Conservation (phyloP, 2,329 filamentous ascomycete genomes). For the Fusarium ramigenum region DNA sequence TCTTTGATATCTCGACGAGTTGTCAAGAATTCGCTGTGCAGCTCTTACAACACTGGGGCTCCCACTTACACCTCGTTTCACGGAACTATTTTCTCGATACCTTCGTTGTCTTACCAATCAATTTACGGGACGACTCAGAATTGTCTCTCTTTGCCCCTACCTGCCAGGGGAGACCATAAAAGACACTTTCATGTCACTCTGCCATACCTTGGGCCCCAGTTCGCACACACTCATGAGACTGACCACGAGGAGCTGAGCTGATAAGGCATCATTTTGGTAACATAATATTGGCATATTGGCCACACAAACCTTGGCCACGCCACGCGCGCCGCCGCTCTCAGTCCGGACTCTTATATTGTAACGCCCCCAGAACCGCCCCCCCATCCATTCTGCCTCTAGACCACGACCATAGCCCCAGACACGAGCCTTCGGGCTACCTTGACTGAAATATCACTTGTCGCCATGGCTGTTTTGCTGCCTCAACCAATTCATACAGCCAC, state of each 20-base stretch:
- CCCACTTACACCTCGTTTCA: conserved; percentile 26
- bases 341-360: conserved; percentile 39
- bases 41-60: not conserved
- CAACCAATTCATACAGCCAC: conserved; percentile 23
- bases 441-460: not conserved
- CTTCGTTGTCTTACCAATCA: conserved; percentile 34
- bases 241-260: conserved; percentile 27
- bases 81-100: conserved; percentile 24
- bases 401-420: not conserved
- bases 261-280: conserved; percentile 22
- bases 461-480: conserved; percentile 35
- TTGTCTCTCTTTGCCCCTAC: conserved; percentile 24
- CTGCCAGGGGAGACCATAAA: conserved; percentile 20
- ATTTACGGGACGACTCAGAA: conserved; percentile 23
- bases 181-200: conserved; percentile 32
- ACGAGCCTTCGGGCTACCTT: conserved; percentile 3
- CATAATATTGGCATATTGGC: conserved; percentile 35
- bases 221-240: conserved; percentile 11
- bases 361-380: conserved; percentile 31
- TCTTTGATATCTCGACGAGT: not conserved
- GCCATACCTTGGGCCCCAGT: conserved; percentile 13
- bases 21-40: not conserved
- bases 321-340: conserved; percentile 31
- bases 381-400: conserved; percentile 14
- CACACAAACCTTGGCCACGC: conserved; percentile 35